phyloP scores from a whole-genome alignment of 805 yeast species.

The Wickerhamomyces xylosicus region DNA sequence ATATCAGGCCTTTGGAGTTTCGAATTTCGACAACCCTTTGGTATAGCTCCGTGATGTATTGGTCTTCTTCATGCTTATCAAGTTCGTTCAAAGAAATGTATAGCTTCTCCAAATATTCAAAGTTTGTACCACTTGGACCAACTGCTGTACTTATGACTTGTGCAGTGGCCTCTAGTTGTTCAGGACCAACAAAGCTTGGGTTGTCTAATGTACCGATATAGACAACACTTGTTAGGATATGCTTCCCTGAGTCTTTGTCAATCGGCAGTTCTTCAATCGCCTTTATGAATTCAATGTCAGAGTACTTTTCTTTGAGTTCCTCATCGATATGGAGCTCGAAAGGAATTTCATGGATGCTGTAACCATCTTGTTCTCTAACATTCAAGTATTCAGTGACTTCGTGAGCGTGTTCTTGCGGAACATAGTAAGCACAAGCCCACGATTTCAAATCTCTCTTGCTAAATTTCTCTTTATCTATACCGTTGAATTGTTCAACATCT shows the following conservation, averaged over 20 bases:
- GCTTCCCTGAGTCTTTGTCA: slow-evolving; percentile 26
- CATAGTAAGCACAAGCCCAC: slow-evolving; percentile 80
- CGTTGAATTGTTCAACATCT: slow-evolving; percentile 27
- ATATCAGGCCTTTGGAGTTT: neutral
- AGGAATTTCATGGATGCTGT: slow-evolving; percentile 55
- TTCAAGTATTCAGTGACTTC: slow-evolving; percentile 65
- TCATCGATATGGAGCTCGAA: slow-evolving; percentile 37
- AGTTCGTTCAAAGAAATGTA: slow-evolving; percentile 34
- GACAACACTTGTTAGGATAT: slow-evolving; percentile 44
- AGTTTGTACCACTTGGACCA: slow-evolving; percentile 81
- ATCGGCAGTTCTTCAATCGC: slow-evolving; percentile 17
- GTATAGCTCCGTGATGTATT: slow-evolving; percentile 5
- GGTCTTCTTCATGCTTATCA: slow-evolving; percentile 12
- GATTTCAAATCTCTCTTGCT: slow-evolving; percentile 38
- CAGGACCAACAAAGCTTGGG: slow-evolving; percentile 81
- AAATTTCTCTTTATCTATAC: slow-evolving; percentile 15
- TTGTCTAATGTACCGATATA: slow-evolving; percentile 81
- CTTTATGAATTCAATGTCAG: slow-evolving; percentile 2
- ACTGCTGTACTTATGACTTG: slow-evolving; percentile 37
- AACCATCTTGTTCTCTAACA: slow-evolving; percentile 83
- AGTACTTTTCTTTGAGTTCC: neutral
- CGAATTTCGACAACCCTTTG: neutral
- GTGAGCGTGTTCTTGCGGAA: slow-evolving; percentile 50
- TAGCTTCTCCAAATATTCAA: slow-evolving; percentile 55
- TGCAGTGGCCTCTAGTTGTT: slow-evolving; percentile 49